Percentiles rank a stretch among this genome's conserved stretches.
Evolutionary conservation across 202 grass and related monocot genomes (phyloP).

Genomic region (Zoysia matrella): DNA sequence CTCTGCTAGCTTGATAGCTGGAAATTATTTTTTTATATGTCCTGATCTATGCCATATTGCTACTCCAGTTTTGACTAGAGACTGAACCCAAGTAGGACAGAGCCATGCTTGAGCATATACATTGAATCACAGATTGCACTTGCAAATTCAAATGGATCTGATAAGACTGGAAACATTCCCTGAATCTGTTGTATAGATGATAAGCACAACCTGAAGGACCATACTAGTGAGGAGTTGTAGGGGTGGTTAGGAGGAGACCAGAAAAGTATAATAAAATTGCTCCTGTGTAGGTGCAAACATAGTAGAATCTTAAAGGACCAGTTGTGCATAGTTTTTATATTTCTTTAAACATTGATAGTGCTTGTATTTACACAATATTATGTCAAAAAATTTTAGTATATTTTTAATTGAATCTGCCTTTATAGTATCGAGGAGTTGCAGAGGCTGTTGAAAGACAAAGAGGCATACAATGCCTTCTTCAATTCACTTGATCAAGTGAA

Average conservation of each 20-base stretch:
- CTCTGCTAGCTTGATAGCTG: too few relatives aligned
- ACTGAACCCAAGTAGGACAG: neutral
- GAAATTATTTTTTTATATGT: neutral
- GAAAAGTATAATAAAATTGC: neutral
- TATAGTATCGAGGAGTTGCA: slow-evolving; percentile 86
- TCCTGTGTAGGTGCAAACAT: slow-evolving; percentile 1
- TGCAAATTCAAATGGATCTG: neutral
- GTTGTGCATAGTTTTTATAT: neutral
- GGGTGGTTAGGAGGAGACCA: neutral
- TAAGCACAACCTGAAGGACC: neutral
- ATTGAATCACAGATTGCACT: slow-evolving; percentile 6
- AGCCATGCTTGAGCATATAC: neutral
- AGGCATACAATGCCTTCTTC: too few relatives aligned
- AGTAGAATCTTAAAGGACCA: slow-evolving; percentile 6
- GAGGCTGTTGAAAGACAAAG: slow-evolving; percentile 43
- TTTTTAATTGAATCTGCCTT: slow-evolving; percentile 21
- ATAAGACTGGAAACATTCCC: neutral
- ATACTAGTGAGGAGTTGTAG: neutral
- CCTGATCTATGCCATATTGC: neutral
- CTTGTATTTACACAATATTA: too few relatives aligned
- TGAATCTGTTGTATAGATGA: neutral
- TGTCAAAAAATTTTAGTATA: neutral
- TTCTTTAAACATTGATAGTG: too few relatives aligned
- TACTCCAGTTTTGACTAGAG: neutral
- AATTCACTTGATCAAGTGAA: too few relatives aligned